Evolutionary conservation across 1,284 basidiomycete species (phyloP).

Genomic region (Xanthoconium separans): DNA sequence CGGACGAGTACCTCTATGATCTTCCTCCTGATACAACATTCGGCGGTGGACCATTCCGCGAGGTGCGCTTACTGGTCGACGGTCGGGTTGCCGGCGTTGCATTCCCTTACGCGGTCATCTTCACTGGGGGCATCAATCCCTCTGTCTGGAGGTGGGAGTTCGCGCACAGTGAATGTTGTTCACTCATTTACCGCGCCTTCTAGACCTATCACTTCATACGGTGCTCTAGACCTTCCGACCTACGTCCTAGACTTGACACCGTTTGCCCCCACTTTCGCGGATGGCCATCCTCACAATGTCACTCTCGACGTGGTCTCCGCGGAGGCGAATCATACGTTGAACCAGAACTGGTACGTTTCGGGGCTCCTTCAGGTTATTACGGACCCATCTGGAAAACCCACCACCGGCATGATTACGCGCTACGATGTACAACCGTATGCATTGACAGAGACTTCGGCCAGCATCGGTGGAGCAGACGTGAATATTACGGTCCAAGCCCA

Average conservation of each 20-base stretch:
- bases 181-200: background rate
- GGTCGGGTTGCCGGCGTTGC: conserved; percentile 70
- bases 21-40: conserved; percentile 55
- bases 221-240: conserved; percentile 75
- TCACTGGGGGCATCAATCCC: conserved; percentile 78
- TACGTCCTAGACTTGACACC: conserved; percentile 80
- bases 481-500: conserved; percentile 49
- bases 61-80: conserved; percentile 77
- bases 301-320: conserved; percentile 73
- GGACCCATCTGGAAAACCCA: conserved; percentile 59
- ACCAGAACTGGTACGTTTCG: conserved; percentile 77
- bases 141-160: conserved; percentile 62
- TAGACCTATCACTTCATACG: conserved; percentile 77
- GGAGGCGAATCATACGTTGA: conserved; percentile 61
- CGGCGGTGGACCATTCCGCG: conserved; percentile 73
- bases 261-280: conserved; percentile 70
- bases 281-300: conserved; percentile 66
- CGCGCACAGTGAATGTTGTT: background rate
- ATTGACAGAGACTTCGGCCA: conserved; percentile 46
- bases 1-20: conserved; percentile 56
- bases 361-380: conserved; percentile 68
- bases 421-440: conserved; percentile 62
- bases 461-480: conserved; percentile 39
- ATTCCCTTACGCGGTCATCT: conserved; percentile 78
- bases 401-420: conserved; percentile 62